Evolutionary conservation across 345 rosid genomes (phyloP).

Genomic region (Mercurialis annua): DNA sequence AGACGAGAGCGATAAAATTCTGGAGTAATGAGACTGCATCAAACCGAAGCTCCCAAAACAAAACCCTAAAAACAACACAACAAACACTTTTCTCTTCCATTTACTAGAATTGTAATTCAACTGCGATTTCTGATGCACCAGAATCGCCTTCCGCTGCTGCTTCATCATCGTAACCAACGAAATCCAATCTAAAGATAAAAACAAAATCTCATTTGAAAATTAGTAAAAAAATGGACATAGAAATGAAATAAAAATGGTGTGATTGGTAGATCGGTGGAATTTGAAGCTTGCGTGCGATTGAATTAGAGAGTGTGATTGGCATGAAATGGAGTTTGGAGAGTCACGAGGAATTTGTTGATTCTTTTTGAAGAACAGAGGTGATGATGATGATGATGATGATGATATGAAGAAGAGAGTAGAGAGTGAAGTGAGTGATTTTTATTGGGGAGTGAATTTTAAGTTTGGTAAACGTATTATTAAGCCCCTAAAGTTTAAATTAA

Average conservation of each 20-base stretch:
- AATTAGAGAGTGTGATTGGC: neutral
- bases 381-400: neutral
- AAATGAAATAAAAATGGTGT: neutral
- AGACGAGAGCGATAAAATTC: too few species aligned
- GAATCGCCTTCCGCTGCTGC: slow-evolving; percentile 64
- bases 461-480: too few species aligned
- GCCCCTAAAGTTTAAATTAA: too few species aligned
- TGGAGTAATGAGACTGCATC: slow-evolving; percentile 58
- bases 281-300: neutral
- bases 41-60: slow-evolving; percentile 54
- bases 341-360: neutral
- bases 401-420: neutral
- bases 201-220: too few species aligned
- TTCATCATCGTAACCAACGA: slow-evolving; percentile 19
- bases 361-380: too few species aligned
- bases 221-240: neutral
- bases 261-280: neutral
- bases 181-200: too few species aligned
- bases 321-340: too few species aligned
- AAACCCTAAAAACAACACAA: slow-evolving; percentile 41
- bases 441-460: too few species aligned
- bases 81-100: slow-evolving; percentile 72
- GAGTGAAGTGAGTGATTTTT: too few species aligned
- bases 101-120: too few species aligned
- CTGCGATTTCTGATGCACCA: slow-evolving; percentile 36